Evolutionary conservation across 345 rosid species (phyloP).

Genomic region (Citrus sinensis): DVS_A1.0 CM039164.1:27062001-27062500

Average conservation of each 20-base stretch:
- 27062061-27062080: too few relatives aligned
- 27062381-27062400: neutral
- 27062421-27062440: conserved; percentile 5
- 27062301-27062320: neutral
- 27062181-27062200: neutral
- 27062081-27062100: neutral
- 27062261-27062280: too few relatives aligned
- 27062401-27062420: neutral
- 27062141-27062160: neutral
- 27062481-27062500: neutral
- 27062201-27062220: neutral
- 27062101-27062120: conserved; percentile 17
- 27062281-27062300: too few relatives aligned
- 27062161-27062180: neutral
- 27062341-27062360: neutral
- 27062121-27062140: conserved; percentile 9
- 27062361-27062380: neutral
- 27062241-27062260: neutral
- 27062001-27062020: conserved; percentile 15
- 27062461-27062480: neutral
- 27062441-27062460: conserved; percentile 4
- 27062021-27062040: conserved; percentile 7
- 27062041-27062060: neutral
- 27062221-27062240: neutral
- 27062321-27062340: neutral